These are phyloP conservation scores for Rhodosporidiobolus sp. DNA, from an alignment of 768 basidiomycete genomes.

Conservation along the genomic window DNA sequence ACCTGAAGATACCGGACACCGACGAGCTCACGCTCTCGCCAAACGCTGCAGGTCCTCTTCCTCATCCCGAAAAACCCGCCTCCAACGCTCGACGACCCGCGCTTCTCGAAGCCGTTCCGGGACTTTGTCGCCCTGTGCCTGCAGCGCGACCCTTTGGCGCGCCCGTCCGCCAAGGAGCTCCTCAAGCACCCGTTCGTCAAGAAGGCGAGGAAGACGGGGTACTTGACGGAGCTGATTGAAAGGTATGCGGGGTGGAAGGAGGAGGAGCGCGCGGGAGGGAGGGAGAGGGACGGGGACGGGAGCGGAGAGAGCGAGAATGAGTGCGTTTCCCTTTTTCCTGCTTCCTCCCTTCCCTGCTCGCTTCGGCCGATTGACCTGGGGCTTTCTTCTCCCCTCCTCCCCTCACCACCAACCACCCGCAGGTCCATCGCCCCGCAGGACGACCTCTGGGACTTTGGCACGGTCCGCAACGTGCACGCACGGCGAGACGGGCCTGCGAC, in stretches of 20 bases:
- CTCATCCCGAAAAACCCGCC: slow-evolving; percentile 97
- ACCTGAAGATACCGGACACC: no score
- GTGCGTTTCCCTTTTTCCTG: slow-evolving; percentile 1
- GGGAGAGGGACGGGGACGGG: slow-evolving; percentile 60
- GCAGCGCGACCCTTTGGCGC: slow-evolving; percentile 83
- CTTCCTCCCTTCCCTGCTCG: no score
- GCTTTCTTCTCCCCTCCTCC: background rate
- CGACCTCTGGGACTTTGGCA: slow-evolving; percentile 97
- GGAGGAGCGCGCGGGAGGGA: slow-evolving; percentile 73
- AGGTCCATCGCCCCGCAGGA: slow-evolving; percentile 53
- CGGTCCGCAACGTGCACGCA: slow-evolving; percentile 69
- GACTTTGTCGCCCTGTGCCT: slow-evolving; percentile 92
- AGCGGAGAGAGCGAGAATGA: slow-evolving; percentile 57
- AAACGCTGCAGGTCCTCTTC: slow-evolving; percentile 76
- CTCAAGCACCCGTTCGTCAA: slow-evolving; percentile 94
- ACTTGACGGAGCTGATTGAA: slow-evolving; percentile 92
- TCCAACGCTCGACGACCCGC: slow-evolving; percentile 73
- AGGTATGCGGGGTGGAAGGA: slow-evolving; percentile 77
- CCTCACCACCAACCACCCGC: background rate
- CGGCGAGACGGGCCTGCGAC: slow-evolving; percentile 41
- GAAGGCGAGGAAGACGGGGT: slow-evolving; percentile 89
- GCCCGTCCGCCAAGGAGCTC: slow-evolving; percentile 89
- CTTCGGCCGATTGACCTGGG: background rate
- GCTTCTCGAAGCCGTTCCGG: slow-evolving; percentile 86
- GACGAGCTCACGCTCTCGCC: background rate